Evolutionary conservation across 2,329 filamentous ascomycete species (phyloP).

Genomic region (Trichoderma afroharzianum): DNA sequence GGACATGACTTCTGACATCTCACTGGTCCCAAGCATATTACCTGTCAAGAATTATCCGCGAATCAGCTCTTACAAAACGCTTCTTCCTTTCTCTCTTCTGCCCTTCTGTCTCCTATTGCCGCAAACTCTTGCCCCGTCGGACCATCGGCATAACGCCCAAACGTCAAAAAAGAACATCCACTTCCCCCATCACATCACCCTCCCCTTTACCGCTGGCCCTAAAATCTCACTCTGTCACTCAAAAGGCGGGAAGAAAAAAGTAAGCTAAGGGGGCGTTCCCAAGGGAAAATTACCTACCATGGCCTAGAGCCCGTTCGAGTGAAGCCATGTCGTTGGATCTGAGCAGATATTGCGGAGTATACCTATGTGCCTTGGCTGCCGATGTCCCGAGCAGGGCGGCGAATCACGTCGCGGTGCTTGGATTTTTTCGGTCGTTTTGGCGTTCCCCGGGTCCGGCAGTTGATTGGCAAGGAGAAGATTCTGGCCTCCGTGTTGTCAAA

Average conservation of each 20-base stretch:
- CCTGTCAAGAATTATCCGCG: neutral
- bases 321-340: neutral
- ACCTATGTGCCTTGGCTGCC: neutral
- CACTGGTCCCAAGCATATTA: neutral
- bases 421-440: neutral
- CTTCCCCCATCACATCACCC: neutral
- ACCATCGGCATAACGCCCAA: neutral
- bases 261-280: neutral
- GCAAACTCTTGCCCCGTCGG: neutral
- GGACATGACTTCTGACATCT: neutral
- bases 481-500: neutral
- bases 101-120: neutral
- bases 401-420: neutral
- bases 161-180: neutral
- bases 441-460: neutral
- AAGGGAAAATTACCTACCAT: neutral
- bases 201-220: neutral
- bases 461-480: neutral
- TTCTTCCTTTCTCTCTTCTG: neutral
- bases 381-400: neutral
- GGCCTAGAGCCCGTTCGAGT: neutral
- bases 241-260: neutral
- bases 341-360: neutral
- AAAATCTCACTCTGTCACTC: constrained; percentile 6
- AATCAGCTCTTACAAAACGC: neutral